Conservation (phyloP, 495 filamentous ascomycete genomes). For the Aspergillus conjunctus region DNA sequence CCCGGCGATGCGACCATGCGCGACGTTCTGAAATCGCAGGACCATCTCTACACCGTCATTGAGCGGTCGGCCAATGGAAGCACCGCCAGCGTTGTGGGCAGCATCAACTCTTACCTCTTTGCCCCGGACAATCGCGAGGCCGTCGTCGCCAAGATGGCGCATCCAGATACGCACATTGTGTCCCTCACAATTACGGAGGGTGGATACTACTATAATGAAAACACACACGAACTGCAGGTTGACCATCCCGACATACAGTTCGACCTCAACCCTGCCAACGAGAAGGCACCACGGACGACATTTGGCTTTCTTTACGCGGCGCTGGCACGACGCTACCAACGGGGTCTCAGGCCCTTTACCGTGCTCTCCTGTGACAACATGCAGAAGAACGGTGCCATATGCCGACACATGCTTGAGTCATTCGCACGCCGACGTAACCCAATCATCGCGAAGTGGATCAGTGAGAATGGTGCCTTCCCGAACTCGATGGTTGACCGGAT, state of each 20-base stretch:
- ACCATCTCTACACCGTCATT: conserved; percentile 51
- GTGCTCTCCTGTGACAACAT: conserved; percentile 56
- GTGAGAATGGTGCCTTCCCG: conserved; percentile 45
- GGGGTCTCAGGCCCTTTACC: conserved; percentile 51
- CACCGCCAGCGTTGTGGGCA: conserved; percentile 47
- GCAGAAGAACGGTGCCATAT: conserved; percentile 55
- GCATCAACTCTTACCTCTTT: conserved; percentile 53
- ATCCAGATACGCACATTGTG: conserved; percentile 53
- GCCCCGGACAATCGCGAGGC: conserved; percentile 50
- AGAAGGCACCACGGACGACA: conserved; percentile 42
- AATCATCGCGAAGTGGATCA: conserved; percentile 48
- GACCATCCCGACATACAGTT: conserved; percentile 50
- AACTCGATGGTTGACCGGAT: conserved; percentile 56
- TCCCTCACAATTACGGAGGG: conserved; percentile 56
- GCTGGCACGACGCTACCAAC: conserved; percentile 40
- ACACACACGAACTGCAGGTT: conserved; percentile 49
- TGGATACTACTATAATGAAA: conserved; percentile 56
- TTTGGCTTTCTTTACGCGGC: conserved; percentile 54
- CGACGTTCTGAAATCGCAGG: conserved; percentile 45
- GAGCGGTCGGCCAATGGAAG: conserved; percentile 51
- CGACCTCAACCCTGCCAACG: conserved; percentile 47
- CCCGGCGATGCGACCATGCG: conserved; percentile 50
- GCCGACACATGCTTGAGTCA: conserved; percentile 50
- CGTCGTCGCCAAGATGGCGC: conserved; percentile 52
- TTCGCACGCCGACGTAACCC: conserved; percentile 47